A percentile compares a stretch with the other conserved stretches of the same genome.
These are phyloP conservation scores for Noccaea bulbosa DNA, from an alignment of 345 rosid genomes.

Conservation along the genomic window DNA sequence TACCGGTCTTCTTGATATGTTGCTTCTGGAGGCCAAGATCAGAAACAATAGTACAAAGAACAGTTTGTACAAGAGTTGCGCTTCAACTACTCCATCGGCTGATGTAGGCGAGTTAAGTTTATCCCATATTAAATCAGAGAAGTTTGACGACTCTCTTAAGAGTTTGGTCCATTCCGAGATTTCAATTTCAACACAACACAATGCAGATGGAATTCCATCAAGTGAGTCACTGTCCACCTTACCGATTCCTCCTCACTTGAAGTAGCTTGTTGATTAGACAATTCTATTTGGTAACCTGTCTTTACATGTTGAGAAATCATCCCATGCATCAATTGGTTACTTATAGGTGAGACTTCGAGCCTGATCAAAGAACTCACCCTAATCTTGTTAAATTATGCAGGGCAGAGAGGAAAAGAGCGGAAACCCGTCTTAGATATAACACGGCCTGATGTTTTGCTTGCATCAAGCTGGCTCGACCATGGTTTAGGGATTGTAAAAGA, in stretches of 20 bases:
- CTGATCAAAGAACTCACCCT: slow-evolving; percentile 7
- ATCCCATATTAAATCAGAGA: slow-evolving; percentile 62
- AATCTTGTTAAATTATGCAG: slow-evolving; percentile 6
- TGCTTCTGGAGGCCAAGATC: slow-evolving; percentile 77
- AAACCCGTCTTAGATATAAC: slow-evolving; percentile 40
- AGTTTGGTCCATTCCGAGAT: slow-evolving; percentile 69
- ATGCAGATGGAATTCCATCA: slow-evolving; percentile 61
- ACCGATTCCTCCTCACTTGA: background rate
- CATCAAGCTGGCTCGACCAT: slow-evolving; percentile 79
- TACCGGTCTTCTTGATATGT: slow-evolving; percentile 91
- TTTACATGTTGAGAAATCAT: slow-evolving; percentile 2
- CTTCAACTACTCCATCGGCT: slow-evolving; percentile 55
- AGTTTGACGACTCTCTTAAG: slow-evolving; percentile 60
- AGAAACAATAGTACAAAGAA: slow-evolving; percentile 64
- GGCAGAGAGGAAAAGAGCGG: slow-evolving; percentile 25
- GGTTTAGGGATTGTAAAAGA: slow-evolving; percentile 55
- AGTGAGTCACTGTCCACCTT: slow-evolving; percentile 53
- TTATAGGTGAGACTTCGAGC: background rate
- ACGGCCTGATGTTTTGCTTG: slow-evolving; percentile 65
- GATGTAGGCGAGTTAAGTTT: slow-evolving; percentile 1
- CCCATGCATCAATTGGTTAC: background rate
- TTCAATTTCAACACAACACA: slow-evolving; percentile 58
- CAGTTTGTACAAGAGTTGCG: slow-evolving; percentile 63
- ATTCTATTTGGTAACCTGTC: slow-evolving; percentile 1
- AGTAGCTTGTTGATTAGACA: slow-evolving; percentile 8